phyloP scores from a whole-genome alignment of 208 protist species.

The Jaenimonas drosophilae region DNA sequence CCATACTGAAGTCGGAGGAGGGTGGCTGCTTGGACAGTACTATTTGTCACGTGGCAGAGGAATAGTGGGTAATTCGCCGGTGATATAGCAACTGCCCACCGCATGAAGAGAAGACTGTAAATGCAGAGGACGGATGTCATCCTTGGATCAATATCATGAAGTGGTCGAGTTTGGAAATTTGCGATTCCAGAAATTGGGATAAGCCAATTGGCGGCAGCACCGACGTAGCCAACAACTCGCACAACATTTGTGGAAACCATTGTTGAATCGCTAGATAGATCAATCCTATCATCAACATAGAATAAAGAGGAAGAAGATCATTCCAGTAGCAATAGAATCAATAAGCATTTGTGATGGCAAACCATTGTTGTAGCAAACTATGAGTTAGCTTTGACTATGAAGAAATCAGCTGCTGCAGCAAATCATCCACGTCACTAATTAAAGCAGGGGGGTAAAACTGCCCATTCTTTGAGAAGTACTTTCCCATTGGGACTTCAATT shows the following conservation, averaged over 20 bases:
- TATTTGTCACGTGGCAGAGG: conserved; percentile 79
- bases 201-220: conserved; percentile 83
- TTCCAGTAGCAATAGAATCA: conserved; percentile 1
- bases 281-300: conserved; percentile 4
- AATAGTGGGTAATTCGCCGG: conserved; percentile 85
- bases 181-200: conserved; percentile 83
- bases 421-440: conserved; percentile 28
- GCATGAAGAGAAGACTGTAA: conserved; percentile 78
- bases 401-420: conserved; percentile 7
- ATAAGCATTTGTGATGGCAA: neutral
- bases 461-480: conserved; percentile 62
- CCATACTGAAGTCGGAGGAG: conserved; percentile 27
- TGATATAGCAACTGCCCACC: conserved; percentile 77
- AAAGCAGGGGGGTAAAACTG: conserved; percentile 66
- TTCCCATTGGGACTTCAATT: conserved; percentile 39
- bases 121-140: conserved; percentile 70
- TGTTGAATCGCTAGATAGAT: neutral
- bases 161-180: conserved; percentile 68
- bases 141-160: conserved; percentile 71
- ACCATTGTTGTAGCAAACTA: no score
- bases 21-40: conserved; percentile 52
- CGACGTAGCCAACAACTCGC: conserved; percentile 66
- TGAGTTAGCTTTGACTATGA: no score
- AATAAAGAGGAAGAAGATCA: neutral
- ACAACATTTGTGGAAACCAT: conserved; percentile 72